Evolutionary conservation across 2,329 filamentous ascomycete species (phyloP).

Genomic region (Exophiala mesophila): DNA sequence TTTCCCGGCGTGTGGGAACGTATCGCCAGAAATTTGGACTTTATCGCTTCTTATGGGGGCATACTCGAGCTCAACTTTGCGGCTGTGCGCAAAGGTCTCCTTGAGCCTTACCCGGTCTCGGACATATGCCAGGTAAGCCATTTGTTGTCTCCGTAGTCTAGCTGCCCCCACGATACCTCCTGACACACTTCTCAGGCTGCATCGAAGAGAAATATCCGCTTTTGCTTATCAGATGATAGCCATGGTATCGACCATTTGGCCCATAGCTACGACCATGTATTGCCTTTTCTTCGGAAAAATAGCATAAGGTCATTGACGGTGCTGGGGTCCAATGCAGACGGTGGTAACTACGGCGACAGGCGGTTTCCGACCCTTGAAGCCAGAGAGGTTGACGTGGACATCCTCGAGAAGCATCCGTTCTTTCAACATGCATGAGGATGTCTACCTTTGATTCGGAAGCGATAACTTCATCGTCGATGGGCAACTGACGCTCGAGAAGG

Average conservation of each 20-base stretch:
- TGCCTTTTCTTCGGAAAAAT: constrained; percentile 61
- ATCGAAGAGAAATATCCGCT: constrained; percentile 66
- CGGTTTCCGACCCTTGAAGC: constrained; percentile 11
- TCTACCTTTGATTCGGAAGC: too few relatives aligned
- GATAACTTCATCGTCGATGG: too few relatives aligned
- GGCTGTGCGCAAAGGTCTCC: constrained; percentile 80
- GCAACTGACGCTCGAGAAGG: too few relatives aligned
- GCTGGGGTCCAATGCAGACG: constrained; percentile 25
- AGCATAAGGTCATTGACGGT: constrained; percentile 39
- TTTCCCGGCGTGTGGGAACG: constrained; percentile 67
- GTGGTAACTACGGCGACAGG: background rate
- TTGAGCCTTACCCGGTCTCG: constrained; percentile 79
- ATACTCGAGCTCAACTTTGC: constrained; percentile 87
- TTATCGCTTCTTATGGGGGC: constrained; percentile 68
- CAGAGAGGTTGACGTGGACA: constrained; percentile 8
- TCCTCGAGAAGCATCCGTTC: constrained; percentile 11
- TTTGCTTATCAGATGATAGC: constrained; percentile 92
- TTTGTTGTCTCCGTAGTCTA: too few relatives aligned
- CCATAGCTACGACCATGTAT: constrained; percentile 69
- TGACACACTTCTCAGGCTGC: constrained; percentile 66
- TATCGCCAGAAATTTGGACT: constrained; percentile 68
- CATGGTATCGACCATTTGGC: constrained; percentile 83
- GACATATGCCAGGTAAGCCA: constrained; percentile 68
- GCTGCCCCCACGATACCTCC: too few relatives aligned
- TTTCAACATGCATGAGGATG: too few relatives aligned